These are phyloP conservation scores for Euphorbia pulcherrima DNA, from an alignment of 345 rosid genomes.

Conservation along the genomic window DNA sequence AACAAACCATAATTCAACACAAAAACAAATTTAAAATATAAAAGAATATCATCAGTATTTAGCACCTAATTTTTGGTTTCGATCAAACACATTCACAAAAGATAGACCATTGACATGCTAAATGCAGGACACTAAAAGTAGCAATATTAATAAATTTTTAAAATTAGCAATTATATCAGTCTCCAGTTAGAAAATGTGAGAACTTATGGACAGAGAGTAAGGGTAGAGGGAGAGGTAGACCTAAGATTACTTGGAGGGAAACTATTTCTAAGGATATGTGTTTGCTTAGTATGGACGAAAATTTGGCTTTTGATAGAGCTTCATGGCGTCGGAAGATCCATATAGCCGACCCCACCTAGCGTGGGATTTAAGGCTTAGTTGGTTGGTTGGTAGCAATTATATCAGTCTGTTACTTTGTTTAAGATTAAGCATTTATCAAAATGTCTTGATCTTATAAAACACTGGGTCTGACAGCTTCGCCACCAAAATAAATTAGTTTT, in stretches of 20 bases:
- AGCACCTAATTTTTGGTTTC: background rate
- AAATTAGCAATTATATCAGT: background rate
- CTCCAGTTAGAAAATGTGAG: too few species aligned
- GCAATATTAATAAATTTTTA: background rate
- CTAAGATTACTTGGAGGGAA: too few species aligned
- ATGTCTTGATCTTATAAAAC: background rate
- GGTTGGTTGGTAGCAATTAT: background rate
- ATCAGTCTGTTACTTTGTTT: background rate
- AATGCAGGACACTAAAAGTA: background rate
- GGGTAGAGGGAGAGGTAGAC: too few species aligned
- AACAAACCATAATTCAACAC: background rate
- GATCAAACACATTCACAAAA: background rate
- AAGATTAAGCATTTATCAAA: background rate
- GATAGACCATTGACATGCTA: background rate
- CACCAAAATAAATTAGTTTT: background rate
- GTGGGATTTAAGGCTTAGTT: too few species aligned
- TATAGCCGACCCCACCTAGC: too few species aligned
- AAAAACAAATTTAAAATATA: background rate
- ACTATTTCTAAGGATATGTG: too few species aligned
- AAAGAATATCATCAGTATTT: background rate
- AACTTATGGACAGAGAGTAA: too few species aligned
- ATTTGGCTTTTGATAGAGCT: too few species aligned
- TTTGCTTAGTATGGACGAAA: too few species aligned
- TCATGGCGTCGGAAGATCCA: too few species aligned
- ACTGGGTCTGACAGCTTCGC: background rate